Base-by-base conservation (phyloP, 768 basidiomycete species). In the Boletus edulis region DNA sequence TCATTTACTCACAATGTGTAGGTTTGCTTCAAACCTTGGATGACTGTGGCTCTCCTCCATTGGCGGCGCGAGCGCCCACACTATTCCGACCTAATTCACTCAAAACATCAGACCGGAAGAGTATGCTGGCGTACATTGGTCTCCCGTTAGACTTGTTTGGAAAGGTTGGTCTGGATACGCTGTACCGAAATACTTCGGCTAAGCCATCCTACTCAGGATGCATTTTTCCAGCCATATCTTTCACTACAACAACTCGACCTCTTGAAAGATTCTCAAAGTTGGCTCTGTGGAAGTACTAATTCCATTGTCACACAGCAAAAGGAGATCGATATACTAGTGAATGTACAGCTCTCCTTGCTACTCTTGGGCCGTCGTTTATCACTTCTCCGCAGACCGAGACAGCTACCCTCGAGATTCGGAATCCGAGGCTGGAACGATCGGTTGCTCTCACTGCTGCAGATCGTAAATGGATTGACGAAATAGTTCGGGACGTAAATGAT, bases 171-270 rank as follows among this genome's bases (percentile, higher is more conserved):
- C 56, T 15, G 47, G 35, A 13, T 39, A 18, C 43, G 4, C 42
- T 49, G 4, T 31, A 22, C 13, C 14, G 27, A 41, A 49, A 20
- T 31, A 18, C 39, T 20, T 49, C 1, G n/a, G 18, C 59, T 53
- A 37, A 52, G 22, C 24, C 3, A 38, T 50, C 50, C 24, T 34
- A 49, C 60, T 43, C 60, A 93, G 87, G 91, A 94, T 61, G 82
- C 94, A 5, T 95, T 98, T 75, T 99, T 99, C 75, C 97, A 99
- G 69, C 97, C 97, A 2, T 99, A 98, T 68, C 76, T 98, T 13
- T 96, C 97, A 0, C 72, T 99, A 3, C 97, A 99, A 70, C 95
- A 99, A 72, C 76, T 97, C 7, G 95, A 98, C 57, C 84, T 93
- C 72, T 72, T 97, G 31, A 85, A 81, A 63, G 83, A 86, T 31